Evolutionary conservation across 345 rosid species (phyloP), one percentile per base, ranked within the genome.

Genomic region (Triadica sebifera): DNA sequence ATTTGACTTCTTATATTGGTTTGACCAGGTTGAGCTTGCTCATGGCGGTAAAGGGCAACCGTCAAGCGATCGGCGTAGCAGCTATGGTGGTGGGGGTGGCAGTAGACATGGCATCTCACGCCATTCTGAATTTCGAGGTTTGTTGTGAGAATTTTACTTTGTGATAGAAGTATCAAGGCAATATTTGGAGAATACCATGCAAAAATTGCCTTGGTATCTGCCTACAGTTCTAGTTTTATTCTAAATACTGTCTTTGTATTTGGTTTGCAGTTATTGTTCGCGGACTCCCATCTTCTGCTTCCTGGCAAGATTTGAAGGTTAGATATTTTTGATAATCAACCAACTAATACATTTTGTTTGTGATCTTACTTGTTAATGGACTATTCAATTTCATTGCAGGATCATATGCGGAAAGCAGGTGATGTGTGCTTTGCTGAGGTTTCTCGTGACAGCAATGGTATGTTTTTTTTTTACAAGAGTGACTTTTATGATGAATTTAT

Each of bases 281-380:
- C 74, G 93, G 96, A 20, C 93, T 90, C 17, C 85, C 97, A 68
- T 89, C 96, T 76, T 94, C 98, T 83, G 96, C 97, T 77, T 94
- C 98, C 57, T 94, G 97, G 98, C 98, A 94, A 83, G 97, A 92
- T 87, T 81, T 94, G 84, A 94, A 94, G 98, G 98, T 89, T 51
- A 70, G 74, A 62, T 45, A 64, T 66, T 56, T 55, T 15, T 77
- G 1, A 57, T 71, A 3, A 41, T 77, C 19, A 12, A 77, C n/a
- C 7, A 34, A 34, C 29, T 37, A 43, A 52, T 58, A 10, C 6
- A 38, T 41, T 11, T 45, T 29, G 1, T 71, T 47, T 20, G 50
- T 22, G 65, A 34, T 3, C 3, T 17, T 74, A 56, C 29, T 62
- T 52, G 12, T 78, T 45, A 65, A 22, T 34, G 78, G 19, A 72